Base-by-base conservation (phyloP, 768 basidiomycete genomes). In the Gymnopilus junonius region DNA sequence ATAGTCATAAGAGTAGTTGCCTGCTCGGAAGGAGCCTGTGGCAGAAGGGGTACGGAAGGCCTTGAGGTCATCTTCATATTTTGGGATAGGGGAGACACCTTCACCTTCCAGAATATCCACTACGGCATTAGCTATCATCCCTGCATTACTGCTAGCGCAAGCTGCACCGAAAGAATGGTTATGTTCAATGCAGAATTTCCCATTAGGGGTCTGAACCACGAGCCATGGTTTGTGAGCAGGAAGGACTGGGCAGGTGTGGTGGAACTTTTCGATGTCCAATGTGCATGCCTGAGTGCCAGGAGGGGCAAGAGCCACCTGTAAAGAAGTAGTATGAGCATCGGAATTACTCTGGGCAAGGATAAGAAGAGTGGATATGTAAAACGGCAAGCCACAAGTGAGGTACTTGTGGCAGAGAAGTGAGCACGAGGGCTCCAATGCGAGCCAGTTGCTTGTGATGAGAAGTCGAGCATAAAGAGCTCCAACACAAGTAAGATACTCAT, bases 171-270 rank as follows among this genome's bases (percentile, higher is more conserved):
- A 78, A 0, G 75, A 74, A 39, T 66, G 53, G 35, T 55, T 59
- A 54, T 77, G 77, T 7, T 79, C 73, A 3, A 78, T 69, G 55
- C 61, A 78, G 46, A 75, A 74, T 11, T 65, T n/a, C 1, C 69
- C 69, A 0, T 50, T 14, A 4, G 11, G 25, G 12, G 67, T 72
- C 46, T 71, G 66, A 11, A 77, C 39, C 0, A 77, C 74, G 4
- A 79, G 67, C 70, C 72, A 78, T 0, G 54, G 50, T 45, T 79
- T 80, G 62, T 79, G 74, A 0, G 64, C 57, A 0, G 77, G 76
- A 5, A 55, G 43, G 4, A 76, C 71, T 0, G 77, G 74, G 23
- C 72, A 72, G 0, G 74, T 78, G n/a, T n/a, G n/a, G n/a, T n/a
- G n/a, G n/a, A n/a, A n/a, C n/a, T n/a, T n/a, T n/a, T n/a, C n/a